Conservation (phyloP, 2,329 filamentous ascomycete genomes). For the Calonectria pseudoreteaudii region DNA sequence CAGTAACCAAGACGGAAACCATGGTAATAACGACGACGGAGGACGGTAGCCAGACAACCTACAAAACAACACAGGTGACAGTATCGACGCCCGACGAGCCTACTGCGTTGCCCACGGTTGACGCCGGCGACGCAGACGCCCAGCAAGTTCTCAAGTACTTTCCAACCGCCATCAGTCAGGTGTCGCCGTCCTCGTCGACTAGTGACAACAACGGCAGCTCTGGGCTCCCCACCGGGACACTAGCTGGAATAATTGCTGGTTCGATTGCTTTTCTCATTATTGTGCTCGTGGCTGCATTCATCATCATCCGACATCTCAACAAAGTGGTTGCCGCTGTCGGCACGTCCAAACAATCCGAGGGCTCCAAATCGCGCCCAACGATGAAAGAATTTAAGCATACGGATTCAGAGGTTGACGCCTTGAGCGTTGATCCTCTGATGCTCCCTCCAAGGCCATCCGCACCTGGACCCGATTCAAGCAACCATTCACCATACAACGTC, state of each 20-base stretch:
- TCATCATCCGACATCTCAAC: slow-evolving; percentile 64
- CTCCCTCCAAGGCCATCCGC: slow-evolving; percentile 44
- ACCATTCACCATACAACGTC: slow-evolving; percentile 32
- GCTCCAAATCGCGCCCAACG: slow-evolving; percentile 46
- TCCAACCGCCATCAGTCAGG: slow-evolving; percentile 58
- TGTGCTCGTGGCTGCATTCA: slow-evolving; percentile 58
- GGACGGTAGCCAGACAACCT: slow-evolving; percentile 52
- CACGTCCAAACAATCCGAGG: slow-evolving; percentile 50
- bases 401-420: slow-evolving; percentile 57
- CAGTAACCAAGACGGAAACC: slow-evolving; percentile 58
- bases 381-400: slow-evolving; percentile 54
- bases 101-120: slow-evolving; percentile 42
- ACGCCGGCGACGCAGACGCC: slow-evolving; percentile 35
- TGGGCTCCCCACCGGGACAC: slow-evolving; percentile 53
- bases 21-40: slow-evolving; percentile 59
- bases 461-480: slow-evolving; percentile 35
- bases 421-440: slow-evolving; percentile 56
- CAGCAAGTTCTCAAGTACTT: slow-evolving; percentile 57
- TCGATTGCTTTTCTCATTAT: slow-evolving; percentile 60
- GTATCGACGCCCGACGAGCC: slow-evolving; percentile 54
- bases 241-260: slow-evolving; percentile 67
- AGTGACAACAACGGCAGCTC: slow-evolving; percentile 40
- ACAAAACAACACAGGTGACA: slow-evolving; percentile 53
- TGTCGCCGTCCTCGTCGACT: slow-evolving; percentile 42
- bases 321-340: slow-evolving; percentile 55